These are phyloP conservation scores for Moesziomyces globuligerus DNA, from an alignment of 1,284 basidiomycete species.

Conservation along the genomic window DNA sequence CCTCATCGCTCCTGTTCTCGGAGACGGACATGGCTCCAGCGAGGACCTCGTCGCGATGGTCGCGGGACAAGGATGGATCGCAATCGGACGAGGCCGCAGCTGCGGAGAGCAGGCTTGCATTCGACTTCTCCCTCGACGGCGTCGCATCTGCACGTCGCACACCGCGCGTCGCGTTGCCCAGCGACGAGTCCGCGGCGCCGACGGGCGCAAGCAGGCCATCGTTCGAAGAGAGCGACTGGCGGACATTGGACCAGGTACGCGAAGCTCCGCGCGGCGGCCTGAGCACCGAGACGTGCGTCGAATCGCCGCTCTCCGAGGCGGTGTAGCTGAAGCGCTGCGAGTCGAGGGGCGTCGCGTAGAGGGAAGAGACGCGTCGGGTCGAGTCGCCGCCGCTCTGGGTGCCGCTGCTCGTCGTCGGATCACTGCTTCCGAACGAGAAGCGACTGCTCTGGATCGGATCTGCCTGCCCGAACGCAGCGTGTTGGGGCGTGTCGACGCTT, in stretches of 20 bases:
- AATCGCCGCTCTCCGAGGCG: slow-evolving; percentile 5
- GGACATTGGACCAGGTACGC: neutral
- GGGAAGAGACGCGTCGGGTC: slow-evolving; percentile 1
- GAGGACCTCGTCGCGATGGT: neutral
- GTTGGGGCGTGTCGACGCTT: neutral
- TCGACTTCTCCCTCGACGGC: slow-evolving; percentile 1
- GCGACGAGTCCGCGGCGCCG: neutral
- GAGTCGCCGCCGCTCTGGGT: slow-evolving; percentile 5
- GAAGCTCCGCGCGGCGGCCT: neutral
- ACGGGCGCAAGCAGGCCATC: neutral
- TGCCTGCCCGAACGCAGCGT: neutral
- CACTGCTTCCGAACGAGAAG: slow-evolving; percentile 18
- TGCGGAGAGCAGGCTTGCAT: slow-evolving; percentile 2
- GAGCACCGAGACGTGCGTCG: slow-evolving; percentile 4
- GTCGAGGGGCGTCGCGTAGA: slow-evolving; percentile 3
- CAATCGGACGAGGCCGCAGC: slow-evolving; percentile 15
- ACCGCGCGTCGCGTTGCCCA: neutral
- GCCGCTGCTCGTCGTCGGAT: slow-evolving; percentile 8
- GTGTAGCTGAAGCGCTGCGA: slow-evolving; percentile 4
- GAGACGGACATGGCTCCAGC: neutral
- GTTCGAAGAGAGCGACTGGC: neutral
- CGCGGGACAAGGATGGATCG: slow-evolving; percentile 1
- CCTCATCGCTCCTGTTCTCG: neutral
- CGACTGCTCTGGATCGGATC: slow-evolving; percentile 3
- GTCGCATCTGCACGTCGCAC: neutral